Evolutionary conservation across 164 flowering plant genomes (phyloP).

Genomic region (Umbellularia californica): DNA sequence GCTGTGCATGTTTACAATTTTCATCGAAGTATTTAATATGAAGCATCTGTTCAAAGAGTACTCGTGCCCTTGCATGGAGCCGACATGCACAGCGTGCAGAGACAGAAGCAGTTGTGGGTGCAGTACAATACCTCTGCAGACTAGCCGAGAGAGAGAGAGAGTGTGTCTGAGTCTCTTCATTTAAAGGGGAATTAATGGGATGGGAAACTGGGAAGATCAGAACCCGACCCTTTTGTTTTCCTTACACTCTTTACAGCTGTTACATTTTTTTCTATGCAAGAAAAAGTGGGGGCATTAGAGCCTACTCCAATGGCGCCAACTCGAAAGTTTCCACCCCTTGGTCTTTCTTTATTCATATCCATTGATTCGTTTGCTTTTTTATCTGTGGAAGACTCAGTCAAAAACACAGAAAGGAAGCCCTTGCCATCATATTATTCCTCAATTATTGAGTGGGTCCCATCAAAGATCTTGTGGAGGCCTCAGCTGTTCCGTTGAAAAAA

Average conservation of each 20-base stretch:
- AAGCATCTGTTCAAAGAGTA: too few relatives aligned
- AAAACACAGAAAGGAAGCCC: background rate
- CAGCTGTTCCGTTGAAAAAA: slow-evolving; percentile 7
- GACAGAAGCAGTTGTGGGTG: background rate
- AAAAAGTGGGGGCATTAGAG: background rate
- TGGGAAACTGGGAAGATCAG: slow-evolving; percentile 3
- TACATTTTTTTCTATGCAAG: background rate
- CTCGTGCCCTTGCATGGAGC: background rate
- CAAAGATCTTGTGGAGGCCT: slow-evolving; percentile 2
- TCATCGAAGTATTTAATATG: too few relatives aligned
- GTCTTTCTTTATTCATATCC: background rate
- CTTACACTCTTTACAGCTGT: slow-evolving; percentile 7
- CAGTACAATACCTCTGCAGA: background rate
- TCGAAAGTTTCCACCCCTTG: background rate
- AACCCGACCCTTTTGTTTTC: slow-evolving; percentile 4
- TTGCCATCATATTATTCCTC: slow-evolving; percentile 9
- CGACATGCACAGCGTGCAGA: background rate
- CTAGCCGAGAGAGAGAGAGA: background rate
- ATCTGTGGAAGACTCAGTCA: background rate
- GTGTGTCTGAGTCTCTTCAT: background rate
- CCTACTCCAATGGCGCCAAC: background rate
- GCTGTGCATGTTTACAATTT: too few relatives aligned
- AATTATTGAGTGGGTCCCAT: slow-evolving; percentile 7
- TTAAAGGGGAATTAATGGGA: background rate
- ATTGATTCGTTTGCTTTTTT: slow-evolving; percentile 1